Percentiles rank a stretch among this genome's conserved stretches.
These are phyloP conservation scores for Trichoderma simmonsii DNA, from an alignment of 2,329 filamentous ascomycete species.

Conservation along the genomic window DNA sequence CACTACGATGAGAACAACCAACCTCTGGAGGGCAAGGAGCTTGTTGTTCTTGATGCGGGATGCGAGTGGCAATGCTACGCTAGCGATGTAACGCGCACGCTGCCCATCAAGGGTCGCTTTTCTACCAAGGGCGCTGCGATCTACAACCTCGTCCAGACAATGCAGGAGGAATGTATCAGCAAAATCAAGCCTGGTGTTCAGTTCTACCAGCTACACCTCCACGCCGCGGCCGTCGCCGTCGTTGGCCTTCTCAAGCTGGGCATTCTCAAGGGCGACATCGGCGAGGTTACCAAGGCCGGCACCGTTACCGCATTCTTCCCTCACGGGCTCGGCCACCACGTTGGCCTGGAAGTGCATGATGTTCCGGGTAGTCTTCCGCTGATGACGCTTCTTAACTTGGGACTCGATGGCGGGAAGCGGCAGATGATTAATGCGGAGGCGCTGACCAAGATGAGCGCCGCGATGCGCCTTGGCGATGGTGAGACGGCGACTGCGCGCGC, in stretches of 20 bases:
- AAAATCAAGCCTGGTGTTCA: constrained; percentile 65
- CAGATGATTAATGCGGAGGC: constrained; percentile 39
- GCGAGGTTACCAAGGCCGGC: constrained; percentile 52
- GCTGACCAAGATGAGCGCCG: constrained; percentile 30
- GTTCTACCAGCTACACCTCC: constrained; percentile 70
- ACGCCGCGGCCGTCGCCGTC: constrained; percentile 70
- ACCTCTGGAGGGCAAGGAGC: constrained; percentile 63
- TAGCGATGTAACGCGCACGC: constrained; percentile 83
- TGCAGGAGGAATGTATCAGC: constrained; percentile 74
- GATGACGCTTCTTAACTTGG: constrained; percentile 27
- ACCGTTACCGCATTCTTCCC: constrained; percentile 63
- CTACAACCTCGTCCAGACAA: constrained; percentile 73
- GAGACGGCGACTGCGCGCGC: constrained; percentile 24
- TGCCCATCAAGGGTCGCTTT: constrained; percentile 71
- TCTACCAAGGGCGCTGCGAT: constrained; percentile 66
- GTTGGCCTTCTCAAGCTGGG: constrained; percentile 68
- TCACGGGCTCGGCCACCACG: constrained; percentile 62
- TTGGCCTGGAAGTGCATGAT: constrained; percentile 65
- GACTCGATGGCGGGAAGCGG: constrained; percentile 39
- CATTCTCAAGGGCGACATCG: constrained; percentile 62
- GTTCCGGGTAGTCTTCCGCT: constrained; percentile 40
- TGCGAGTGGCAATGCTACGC: constrained; percentile 84
- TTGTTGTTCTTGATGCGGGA: constrained; percentile 83
- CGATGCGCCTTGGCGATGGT: constrained; percentile 27
- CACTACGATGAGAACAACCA: constrained; percentile 85